phyloP scores from a whole-genome alignment of 1,139 yeast species.

The Blastobotrys serpentis region DNA sequence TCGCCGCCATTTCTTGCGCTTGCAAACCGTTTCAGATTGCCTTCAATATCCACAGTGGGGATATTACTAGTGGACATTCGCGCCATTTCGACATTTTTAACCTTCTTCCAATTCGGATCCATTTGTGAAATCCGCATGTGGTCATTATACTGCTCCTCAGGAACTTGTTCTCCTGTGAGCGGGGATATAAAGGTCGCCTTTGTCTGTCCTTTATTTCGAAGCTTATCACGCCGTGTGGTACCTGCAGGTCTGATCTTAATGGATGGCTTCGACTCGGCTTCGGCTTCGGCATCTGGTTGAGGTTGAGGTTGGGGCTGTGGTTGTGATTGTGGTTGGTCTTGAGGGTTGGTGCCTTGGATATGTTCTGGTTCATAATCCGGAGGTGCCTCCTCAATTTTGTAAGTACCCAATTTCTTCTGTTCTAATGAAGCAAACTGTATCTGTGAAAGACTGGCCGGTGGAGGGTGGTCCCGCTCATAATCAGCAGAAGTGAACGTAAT shows the following conservation, averaged over 20 bases:
- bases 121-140: conserved; percentile 71
- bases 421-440: conserved; percentile 63
- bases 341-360: no score
- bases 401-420: conserved; percentile 40
- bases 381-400: conserved; percentile 42
- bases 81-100: conserved; percentile 58
- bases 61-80: conserved; percentile 64
- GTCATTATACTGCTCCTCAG: conserved; percentile 68
- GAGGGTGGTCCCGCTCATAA: conserved; percentile 56
- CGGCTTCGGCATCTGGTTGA: conserved; percentile 20
- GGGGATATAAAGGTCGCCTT: conserved; percentile 60
- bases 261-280: conserved; percentile 1
- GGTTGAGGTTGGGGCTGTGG: no score
- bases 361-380: conserved; percentile 40
- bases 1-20: conserved; percentile 32
- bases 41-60: conserved; percentile 67
- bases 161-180: conserved; percentile 64
- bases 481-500: conserved; percentile 68
- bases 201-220: conserved; percentile 16
- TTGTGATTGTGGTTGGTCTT: neutral
- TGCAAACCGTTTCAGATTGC: conserved; percentile 65
- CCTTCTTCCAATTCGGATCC: conserved; percentile 77
- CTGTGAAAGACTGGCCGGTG: conserved; percentile 60
- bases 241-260: conserved; percentile 72
- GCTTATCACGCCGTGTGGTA: conserved; percentile 53